Evolutionary conservation across 106 monocot genomes (phyloP), one percentile per base, ranked within the genome.

Genomic region (Gastrodia elata): DNA sequence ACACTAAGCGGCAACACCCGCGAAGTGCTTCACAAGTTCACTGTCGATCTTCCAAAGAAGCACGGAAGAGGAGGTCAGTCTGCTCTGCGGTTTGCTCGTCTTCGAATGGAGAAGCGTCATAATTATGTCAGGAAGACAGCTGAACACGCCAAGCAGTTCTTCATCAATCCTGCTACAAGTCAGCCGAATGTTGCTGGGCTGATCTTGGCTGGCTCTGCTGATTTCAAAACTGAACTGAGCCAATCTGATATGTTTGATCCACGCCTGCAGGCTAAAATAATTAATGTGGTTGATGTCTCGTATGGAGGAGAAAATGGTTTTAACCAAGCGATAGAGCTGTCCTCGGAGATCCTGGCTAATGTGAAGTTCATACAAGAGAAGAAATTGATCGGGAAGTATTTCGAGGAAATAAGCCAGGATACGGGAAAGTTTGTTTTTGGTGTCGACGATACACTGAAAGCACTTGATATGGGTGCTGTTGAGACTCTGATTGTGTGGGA

Each of bases 331-430:
- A 81, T 87, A 44, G 87, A 87, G 56, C n/a, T 87, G 68, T 87
- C 87, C 3, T 70, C 83, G 22, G 87, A 87, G 64, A 83, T 87
- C 57, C 22, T 87, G 34, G 56, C 87, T 6, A 87, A 87, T 72
- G 87, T 83, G 27, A 87, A 87, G 78, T 87, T 87, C 65, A 87
- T 87, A 71, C 83, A 84, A 78, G 87, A 87, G 68, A 87, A 87
- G 75, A 57, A 68, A 32, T 75, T 87, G 81, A 83, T 87, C 43
- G 87, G 87, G 5, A 87, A 87, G 68, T 87, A 87, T 38, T 87
- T 87, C 71, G 83, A 87, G 70, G 87, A 87, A 68, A 87, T 87
- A 10, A 87, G 87, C 68, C 83, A 87, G 28, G 78, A 78, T 64
- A 78, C 78, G 25, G 78, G 78, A 46, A 78, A 78, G 7, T 78